These are phyloP conservation scores for Nannochloropsis granulata DNA, from an alignment of 108 stramenopile species.

Conservation along the genomic window DNA sequence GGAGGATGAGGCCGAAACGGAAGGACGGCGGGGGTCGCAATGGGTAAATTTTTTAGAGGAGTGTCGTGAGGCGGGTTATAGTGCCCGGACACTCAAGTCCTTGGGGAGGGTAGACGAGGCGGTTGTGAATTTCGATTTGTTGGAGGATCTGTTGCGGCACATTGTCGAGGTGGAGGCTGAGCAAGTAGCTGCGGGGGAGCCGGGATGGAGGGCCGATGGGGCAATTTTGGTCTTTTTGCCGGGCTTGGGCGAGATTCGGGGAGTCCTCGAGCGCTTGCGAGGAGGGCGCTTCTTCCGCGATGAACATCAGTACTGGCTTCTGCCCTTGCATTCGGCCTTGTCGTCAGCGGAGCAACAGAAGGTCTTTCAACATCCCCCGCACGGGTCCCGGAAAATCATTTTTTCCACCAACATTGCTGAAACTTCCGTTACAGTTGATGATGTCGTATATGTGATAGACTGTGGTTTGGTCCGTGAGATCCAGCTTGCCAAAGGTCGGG, in stretches of 20 bases:
- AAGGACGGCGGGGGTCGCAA: background rate
- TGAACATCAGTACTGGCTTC: slow-evolving; percentile 38
- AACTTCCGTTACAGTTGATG: slow-evolving; percentile 72
- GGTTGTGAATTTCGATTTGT: background rate
- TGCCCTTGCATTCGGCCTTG: slow-evolving; percentile 64
- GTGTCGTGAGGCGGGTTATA: background rate
- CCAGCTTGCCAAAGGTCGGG: slow-evolving; percentile 53
- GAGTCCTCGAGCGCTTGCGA: slow-evolving; percentile 58
- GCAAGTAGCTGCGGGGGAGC: background rate
- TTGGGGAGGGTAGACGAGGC: background rate
- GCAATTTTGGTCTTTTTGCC: slow-evolving; percentile 87
- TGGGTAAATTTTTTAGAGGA: background rate
- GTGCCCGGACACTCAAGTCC: background rate
- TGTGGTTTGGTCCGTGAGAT: slow-evolving; percentile 61
- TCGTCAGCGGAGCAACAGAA: slow-evolving; percentile 53
- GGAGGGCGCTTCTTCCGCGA: slow-evolving; percentile 5
- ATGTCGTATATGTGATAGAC: slow-evolving; percentile 78
- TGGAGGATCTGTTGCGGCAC: background rate
- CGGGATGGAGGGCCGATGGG: slow-evolving; percentile 8
- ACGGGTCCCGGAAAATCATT: slow-evolving; percentile 55
- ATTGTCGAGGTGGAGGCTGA: background rate
- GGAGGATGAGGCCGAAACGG: background rate
- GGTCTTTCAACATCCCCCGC: slow-evolving; percentile 50
- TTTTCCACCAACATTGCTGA: slow-evolving; percentile 87
- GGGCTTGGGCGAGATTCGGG: slow-evolving; percentile 75